Evolutionary conservation across 768 basidiomycete species (phyloP).

Genomic region (Termitomyces sp.): DNA sequence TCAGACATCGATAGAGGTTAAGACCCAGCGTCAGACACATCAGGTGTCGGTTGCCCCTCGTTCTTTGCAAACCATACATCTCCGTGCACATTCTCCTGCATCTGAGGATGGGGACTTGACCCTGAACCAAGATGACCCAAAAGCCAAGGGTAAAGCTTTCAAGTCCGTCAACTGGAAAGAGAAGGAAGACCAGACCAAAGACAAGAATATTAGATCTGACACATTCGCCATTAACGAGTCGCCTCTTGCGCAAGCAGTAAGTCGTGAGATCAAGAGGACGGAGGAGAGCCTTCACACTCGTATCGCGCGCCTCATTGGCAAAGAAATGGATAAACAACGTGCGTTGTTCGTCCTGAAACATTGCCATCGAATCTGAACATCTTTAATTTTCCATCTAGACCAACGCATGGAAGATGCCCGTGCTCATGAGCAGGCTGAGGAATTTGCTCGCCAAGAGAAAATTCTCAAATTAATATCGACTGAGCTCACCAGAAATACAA

Average conservation of each 20-base stretch:
- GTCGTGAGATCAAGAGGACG: conserved; percentile 77
- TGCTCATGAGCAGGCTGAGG: conserved; percentile 70
- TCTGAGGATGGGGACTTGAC: conserved; percentile 68
- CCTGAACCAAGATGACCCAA: conserved; percentile 54
- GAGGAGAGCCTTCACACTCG: conserved; percentile 75
- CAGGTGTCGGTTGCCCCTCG: conserved; percentile 15
- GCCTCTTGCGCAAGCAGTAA: conserved; percentile 51
- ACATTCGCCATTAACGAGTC: conserved; percentile 42
- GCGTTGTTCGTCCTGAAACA: conserved; percentile 25
- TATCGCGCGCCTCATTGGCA: conserved; percentile 73
- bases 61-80: conserved; percentile 22
- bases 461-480: conserved; percentile 85
- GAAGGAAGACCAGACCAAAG: conserved; percentile 34
- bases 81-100: conserved; percentile 60
- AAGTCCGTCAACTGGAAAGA: conserved; percentile 54
- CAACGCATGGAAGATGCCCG: conserved; percentile 82
- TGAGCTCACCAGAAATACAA: conserved; percentile 83
- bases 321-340: conserved; percentile 92
- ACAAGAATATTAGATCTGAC: conserved; percentile 28
- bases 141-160: conserved; percentile 54
- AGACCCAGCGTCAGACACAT: conserved; percentile 21
- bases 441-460: conserved; percentile 83
- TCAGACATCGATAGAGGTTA: conserved; percentile 17
- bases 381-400: conserved; percentile 39
- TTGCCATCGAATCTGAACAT: neutral